phyloP scores from a whole-genome alignment of 2,329 filamentous ascomycete genomes.

The Colletotrichum chrysophilum region DNA sequence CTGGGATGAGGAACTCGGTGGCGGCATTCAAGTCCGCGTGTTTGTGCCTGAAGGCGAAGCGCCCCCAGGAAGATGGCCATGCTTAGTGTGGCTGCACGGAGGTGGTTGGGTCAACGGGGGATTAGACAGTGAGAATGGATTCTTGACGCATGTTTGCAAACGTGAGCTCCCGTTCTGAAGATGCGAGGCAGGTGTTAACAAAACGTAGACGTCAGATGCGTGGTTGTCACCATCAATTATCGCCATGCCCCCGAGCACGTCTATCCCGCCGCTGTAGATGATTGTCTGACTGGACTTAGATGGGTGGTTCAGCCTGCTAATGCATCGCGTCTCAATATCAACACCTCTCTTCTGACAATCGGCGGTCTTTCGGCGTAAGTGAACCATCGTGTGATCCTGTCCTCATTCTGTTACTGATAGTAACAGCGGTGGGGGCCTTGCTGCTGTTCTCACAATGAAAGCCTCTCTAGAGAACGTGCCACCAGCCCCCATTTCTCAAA shows the following conservation, averaged over 20 bases:
- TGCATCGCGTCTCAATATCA: constrained; percentile 26
- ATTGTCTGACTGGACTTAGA: constrained; percentile 33
- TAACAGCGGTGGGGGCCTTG: constrained; percentile 22
- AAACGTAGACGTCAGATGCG: constrained; percentile 26
- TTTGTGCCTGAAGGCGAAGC: constrained; percentile 32
- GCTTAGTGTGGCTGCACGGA: constrained; percentile 44
- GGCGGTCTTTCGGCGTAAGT: constrained; percentile 33
- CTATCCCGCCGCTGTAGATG: constrained; percentile 39
- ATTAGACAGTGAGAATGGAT: constrained; percentile 36
- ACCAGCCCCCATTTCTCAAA: not conserved
- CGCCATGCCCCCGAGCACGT: constrained; percentile 39
- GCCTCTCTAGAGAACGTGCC: not conserved
- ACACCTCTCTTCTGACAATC: constrained; percentile 30
- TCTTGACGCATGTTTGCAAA: constrained; percentile 35
- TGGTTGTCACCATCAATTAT: constrained; percentile 37
- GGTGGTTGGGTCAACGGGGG: constrained; percentile 44
- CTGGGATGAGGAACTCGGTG: constrained; percentile 24
- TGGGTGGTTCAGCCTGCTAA: constrained; percentile 28
- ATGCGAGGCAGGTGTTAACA: not conserved
- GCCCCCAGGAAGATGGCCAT: constrained; percentile 33
- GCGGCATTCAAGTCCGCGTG: constrained; percentile 32
- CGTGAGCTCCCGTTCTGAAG: not conserved
- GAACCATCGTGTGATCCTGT: too few species aligned
- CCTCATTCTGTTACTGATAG: not conserved
- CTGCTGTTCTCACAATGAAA: constrained; percentile 24